phyloP scores from a whole-genome alignment of 2,329 filamentous ascomycete species.

The Emydomyces testavorans region DNA sequence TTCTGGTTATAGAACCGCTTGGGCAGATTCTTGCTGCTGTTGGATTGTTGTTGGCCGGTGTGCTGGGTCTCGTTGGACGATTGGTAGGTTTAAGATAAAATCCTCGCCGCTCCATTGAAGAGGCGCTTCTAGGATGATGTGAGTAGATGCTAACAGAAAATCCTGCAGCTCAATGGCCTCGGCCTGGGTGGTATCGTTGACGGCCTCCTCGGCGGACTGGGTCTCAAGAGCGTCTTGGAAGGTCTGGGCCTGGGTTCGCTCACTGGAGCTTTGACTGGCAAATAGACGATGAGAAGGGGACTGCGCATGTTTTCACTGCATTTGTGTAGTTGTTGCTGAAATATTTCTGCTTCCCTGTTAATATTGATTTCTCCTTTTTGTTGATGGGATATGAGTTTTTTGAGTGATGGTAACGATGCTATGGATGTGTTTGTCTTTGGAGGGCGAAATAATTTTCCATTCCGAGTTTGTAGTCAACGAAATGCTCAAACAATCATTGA shows the following conservation, averaged over 20 bases:
- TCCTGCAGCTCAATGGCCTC: slow-evolving; percentile 9
- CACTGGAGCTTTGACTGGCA: slow-evolving; percentile 36
- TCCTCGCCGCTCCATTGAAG: slow-evolving; percentile 40
- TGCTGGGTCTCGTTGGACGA: slow-evolving; percentile 72
- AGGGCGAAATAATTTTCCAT: too few species aligned
- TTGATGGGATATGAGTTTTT: too few species aligned
- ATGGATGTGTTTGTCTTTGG: too few species aligned
- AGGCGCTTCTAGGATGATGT: background rate
- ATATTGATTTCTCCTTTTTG: background rate
- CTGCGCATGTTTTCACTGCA: too few species aligned
- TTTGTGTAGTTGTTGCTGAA: too few species aligned
- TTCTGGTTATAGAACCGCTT: slow-evolving; percentile 52
- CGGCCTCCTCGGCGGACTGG: slow-evolving; percentile 63
- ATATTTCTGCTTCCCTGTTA: background rate
- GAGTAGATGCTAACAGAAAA: background rate
- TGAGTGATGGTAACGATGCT: too few species aligned
- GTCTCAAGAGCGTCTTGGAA: slow-evolving; percentile 44
- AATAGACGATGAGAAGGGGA: slow-evolving; percentile 28
- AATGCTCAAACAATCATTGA: too few species aligned
- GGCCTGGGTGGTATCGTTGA: slow-evolving; percentile 39
- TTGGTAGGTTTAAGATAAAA: slow-evolving; percentile 66
- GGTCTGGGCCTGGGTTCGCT: slow-evolving; percentile 42
- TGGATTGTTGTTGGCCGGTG: slow-evolving; percentile 68
- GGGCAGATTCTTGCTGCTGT: slow-evolving; percentile 90
- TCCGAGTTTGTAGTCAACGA: too few species aligned